Conservation (phyloP, 345 rosid genomes). For the Arabis hirsuta region DNA sequence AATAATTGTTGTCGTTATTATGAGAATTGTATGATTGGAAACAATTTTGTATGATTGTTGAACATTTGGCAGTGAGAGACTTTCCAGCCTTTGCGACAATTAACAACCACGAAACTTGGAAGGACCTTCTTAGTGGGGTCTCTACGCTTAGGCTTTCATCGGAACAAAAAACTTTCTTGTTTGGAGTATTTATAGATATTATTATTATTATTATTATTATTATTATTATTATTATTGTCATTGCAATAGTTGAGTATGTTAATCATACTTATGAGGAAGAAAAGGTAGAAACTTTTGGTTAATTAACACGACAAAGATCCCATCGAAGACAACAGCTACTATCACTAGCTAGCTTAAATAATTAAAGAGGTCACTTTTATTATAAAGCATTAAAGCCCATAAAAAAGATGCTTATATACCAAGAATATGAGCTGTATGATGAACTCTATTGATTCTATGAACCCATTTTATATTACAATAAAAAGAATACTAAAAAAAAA, state of each 20-base stretch:
- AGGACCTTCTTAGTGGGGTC: conserved; percentile 32
- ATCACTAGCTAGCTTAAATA: conserved; percentile 7
- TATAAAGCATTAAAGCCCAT: conserved; percentile 19
- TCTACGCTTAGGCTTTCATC: conserved; percentile 18
- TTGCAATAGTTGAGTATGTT: too few species aligned
- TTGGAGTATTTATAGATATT: not conserved
- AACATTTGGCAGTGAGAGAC: conserved; percentile 28
- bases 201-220: too few species aligned
- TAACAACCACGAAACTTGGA: conserved; percentile 42
- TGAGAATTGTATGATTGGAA: conserved; percentile 28
- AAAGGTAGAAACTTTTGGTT: conserved; percentile 12
- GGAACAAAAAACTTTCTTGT: not conserved
- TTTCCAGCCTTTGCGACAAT: conserved; percentile 39
- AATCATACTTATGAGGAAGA: too few species aligned
- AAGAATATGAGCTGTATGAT: conserved; percentile 36
- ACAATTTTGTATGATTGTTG: conserved; percentile 30
- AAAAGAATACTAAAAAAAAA: conserved; percentile 34
- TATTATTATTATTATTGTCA: too few species aligned
- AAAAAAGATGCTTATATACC: conserved; percentile 38
- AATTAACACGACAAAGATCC: conserved; percentile 33
- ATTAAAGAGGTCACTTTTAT: conserved; percentile 12
- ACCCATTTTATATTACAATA: conserved; percentile 34
- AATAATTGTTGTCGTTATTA: conserved; percentile 34
- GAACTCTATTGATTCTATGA: conserved; percentile 18
- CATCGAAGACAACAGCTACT: conserved; percentile 25